Evolutionary conservation across 2,329 filamentous ascomycete species (phyloP).

Genomic region (Ascochyta koolunga): DNA sequence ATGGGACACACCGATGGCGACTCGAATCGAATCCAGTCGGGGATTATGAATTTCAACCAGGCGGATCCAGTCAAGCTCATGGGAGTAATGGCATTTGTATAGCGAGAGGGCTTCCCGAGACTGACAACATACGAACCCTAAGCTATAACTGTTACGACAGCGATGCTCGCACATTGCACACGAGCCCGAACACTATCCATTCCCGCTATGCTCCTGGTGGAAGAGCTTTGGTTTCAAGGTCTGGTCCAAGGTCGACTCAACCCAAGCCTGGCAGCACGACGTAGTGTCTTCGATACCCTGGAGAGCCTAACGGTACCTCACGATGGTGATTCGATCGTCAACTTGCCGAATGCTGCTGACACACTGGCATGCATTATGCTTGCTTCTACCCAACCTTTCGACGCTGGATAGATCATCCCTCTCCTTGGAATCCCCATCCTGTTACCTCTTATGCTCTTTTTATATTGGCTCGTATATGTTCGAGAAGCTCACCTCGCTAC

Average conservation of each 20-base stretch:
- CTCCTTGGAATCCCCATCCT: background rate
- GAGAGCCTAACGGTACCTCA: background rate
- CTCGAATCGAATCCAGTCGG: too few relatives aligned
- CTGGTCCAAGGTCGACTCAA: background rate
- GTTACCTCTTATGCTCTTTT: background rate
- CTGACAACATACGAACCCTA: background rate
- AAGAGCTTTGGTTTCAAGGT: background rate
- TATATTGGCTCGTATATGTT: background rate
- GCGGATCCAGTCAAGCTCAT: background rate
- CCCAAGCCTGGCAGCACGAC: background rate
- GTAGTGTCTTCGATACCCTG: background rate
- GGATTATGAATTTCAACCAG: too few relatives aligned
- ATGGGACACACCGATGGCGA: background rate
- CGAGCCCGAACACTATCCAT: background rate
- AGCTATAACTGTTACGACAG: background rate
- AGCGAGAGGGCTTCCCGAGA: background rate
- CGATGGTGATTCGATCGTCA: background rate
- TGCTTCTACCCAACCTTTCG: background rate
- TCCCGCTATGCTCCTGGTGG: background rate
- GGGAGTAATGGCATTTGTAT: background rate
- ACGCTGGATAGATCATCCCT: background rate
- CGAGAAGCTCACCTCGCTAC: background rate
- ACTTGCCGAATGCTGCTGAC: background rate
- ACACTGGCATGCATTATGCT: background rate
- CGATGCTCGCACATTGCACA: background rate